Base-by-base conservation (phyloP, 805 yeast species). In the Ogataea parapolymorpha region DNA sequence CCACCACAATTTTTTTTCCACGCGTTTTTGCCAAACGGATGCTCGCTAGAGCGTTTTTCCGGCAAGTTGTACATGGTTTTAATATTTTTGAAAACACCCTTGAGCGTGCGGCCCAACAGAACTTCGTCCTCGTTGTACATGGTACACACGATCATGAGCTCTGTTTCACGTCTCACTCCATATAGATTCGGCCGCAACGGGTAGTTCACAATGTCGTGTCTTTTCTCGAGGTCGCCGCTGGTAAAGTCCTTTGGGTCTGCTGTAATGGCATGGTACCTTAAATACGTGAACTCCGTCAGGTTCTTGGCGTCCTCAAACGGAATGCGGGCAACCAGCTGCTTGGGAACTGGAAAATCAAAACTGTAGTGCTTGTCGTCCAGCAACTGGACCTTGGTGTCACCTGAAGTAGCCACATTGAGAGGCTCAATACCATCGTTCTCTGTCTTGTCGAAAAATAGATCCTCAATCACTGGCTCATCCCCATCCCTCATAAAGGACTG, bases 1-100 rank as follows among this genome's bases (percentile, higher is more conserved):
- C 80, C 23, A 91, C 91, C 7, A 87, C 95, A 26, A 91, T 79
- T 55, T 88, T 89, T 89, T 55, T 89, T 87, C 98, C 98, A 91
- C 2, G 93, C 81, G 43, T 87, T 93, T 31, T 80, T 78, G 18
- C 97, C 98, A 95, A 96, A 91, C 2, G 80, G 75, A 24, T 76
- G 75, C 2, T 80, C 72, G 15, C 65, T 56, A 43, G 77, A 71
- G 20, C 80, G 71, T 24, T 53, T 48, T 7, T 48, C 53, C 1
- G 48, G 33, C 31, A 58, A 32, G 49, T 84, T 75, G 37, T 78
- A 74, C 67, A 91, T 75, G 59, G 86, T 80, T 48, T 79, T 76
- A 53, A 91, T 84, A 61, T 91, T 91, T 42, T 86, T 85, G 67
- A 91, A 87, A 11, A 87, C 85, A 55, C 97, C 96, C 56, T 86